Evolutionary conservation across 2,329 filamentous ascomycete species (phyloP), one percentile per base, ranked within the genome.

Genomic region (Calonectria hawksworthii): DNA sequence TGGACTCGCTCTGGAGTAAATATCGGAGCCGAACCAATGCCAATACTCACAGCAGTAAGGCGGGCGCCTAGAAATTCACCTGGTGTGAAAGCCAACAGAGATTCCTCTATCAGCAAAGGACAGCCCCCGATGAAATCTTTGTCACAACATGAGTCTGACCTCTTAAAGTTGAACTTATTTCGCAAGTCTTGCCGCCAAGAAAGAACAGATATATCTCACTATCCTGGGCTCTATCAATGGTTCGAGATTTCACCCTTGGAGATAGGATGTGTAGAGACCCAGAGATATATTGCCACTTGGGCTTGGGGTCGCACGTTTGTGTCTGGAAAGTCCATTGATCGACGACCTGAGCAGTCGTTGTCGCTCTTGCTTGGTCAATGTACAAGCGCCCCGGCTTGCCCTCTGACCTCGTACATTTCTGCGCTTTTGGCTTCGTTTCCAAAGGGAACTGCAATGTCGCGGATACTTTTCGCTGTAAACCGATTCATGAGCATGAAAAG

Each of bases 191-290:
- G 26, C 1, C n/a, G 47, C 7, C 30, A 41, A 16, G 18, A 6
- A 28, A 59, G 8, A 28, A 6, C 1, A 3, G 30, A 0, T 18
- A 38, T n/a, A 3, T 0, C 28, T 52, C 0, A 72, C 36, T 30
- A 34, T n/a, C 54, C 56, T 18, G 70, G 75, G 10, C 13, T 75
- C 0, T 80, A 80, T 5, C 79, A 80, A 2, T 80, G 80, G n/a
- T 80, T 80, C 2, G 79, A 80, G 6, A 75, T 80, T 4, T 77
- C 79, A 1, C 79, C 79, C 0, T 51, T 80, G 0, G 79, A 80
- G 4, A 73, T 80, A 0, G 79, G 79, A 0, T 80, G 79, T 4
- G 73, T 8, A 0, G 79, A 80, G 13, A 54, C 77, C 5, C 75
- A 74, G 0, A 78, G 78, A 0, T 80, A 79, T 1, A 73, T 80